Base-by-base conservation (phyloP, 163 green algal genomes). In the Coccomyxa subellipsoidea region DNA sequence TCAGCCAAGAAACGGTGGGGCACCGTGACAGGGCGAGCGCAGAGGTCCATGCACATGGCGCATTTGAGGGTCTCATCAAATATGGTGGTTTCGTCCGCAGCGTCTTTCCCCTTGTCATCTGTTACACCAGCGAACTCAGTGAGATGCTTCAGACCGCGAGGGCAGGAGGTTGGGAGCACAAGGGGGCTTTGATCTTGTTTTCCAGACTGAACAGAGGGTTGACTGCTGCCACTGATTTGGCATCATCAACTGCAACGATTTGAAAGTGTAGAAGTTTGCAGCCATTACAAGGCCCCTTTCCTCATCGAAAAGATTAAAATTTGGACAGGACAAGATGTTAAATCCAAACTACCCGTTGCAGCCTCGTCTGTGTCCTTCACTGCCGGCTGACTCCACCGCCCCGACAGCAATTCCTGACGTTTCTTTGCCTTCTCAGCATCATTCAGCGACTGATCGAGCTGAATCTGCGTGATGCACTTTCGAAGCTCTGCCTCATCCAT, bases 21-120 rank as follows among this genome's bases (percentile, higher is more conserved):
- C 76, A 97, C 95, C 82, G 95, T 98, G 37, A 99, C 92, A 34
- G 95, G 95, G 29, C 93, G 86, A 3, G 92, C 88, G 78, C 93
- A 96, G 0, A 98, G 85, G 37, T 94, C 80, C 54, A 95, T 85
- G 89, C 96, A 99, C 76, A 99, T 96, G 31, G 87, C 83, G 81
- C 96, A 99, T 54, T 97, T 97, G 6, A 98, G 86, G 4, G 87
- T 93, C 39, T 97, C 93, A 47, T 97, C 94, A 75, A 96, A 85
- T 71, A 92, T 76, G 37, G 78, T 81, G 12, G 76, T 47, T 23
- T 77, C 15, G 32, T 31, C 32, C 12, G 70, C 70, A 15, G 75
- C 38, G 35, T 77, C 76, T 85, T 39, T 72, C 10, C n/a, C n/a
- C n/a, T 71, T 81, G 40, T 38, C 31, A 47, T 72, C n/a, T 36